A percentile compares a stretch with the other conserved stretches of the same genome.
These are phyloP conservation scores for Agrocybe praecox DNA, from an alignment of 768 basidiomycete genomes.

Conservation along the genomic window DNA sequence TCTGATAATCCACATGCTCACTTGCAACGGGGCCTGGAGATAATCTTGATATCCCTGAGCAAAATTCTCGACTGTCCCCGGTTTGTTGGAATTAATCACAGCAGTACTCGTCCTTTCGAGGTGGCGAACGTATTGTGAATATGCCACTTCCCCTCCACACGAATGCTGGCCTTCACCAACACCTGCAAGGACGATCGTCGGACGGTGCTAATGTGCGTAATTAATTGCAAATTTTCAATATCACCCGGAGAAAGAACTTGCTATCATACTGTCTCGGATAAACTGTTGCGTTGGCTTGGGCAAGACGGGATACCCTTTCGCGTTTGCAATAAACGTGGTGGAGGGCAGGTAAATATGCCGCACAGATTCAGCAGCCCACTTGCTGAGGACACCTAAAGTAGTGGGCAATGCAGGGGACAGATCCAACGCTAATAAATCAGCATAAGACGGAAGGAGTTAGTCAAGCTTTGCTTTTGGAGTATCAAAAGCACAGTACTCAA, in stretches of 20 bases:
- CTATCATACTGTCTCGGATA: constrained; percentile 88
- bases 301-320: constrained; percentile 95
- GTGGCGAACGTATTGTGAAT: constrained; percentile 87
- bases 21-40: constrained; percentile 93
- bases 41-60: constrained; percentile 94
- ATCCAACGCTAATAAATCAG: constrained; percentile 72
- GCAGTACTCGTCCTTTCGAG: constrained; percentile 77
- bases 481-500: constrained; percentile 51
- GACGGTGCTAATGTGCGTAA: constrained; percentile 67
- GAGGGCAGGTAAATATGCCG: constrained; percentile 87
- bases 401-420: constrained; percentile 86
- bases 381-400: constrained; percentile 69
- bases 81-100: constrained; percentile 61
- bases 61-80: constrained; percentile 86
- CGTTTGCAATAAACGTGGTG: constrained; percentile 91
- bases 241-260: constrained; percentile 32
- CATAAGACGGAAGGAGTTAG: background rate
- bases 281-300: constrained; percentile 93
- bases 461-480: constrained; percentile 8
- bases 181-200: constrained; percentile 80
- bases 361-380: constrained; percentile 96
- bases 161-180: constrained; percentile 66
- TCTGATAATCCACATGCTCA: constrained; percentile 28
- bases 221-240: constrained; percentile 18
- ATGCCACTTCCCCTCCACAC: constrained; percentile 83